Evolutionary conservation across 208 protist genomes (phyloP), one percentile per base, ranked within the genome.

Genomic region (Leishmania turanica): DNA sequence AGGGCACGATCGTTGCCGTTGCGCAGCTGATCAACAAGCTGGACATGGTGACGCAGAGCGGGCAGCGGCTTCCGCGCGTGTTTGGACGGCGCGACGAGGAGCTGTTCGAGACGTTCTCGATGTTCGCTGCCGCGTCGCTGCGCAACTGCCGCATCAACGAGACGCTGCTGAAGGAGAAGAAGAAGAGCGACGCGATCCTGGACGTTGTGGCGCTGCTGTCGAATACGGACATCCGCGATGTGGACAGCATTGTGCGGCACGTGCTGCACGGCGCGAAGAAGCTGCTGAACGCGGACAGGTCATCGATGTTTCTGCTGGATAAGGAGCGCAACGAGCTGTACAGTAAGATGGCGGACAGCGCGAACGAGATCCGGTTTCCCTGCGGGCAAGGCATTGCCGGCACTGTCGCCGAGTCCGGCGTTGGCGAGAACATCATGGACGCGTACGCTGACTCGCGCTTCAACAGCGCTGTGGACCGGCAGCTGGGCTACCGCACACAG

Each of bases 281-380:
- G 77, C 88, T 95, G 72, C 85, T 95, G 68, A 87, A 84, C 78
- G 89, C 89, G 53, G 92, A 96, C 51, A 87, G 92, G 27, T 93
- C 90, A n/a, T 85, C 92, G 40, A 80, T 96, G 83, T 96, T 96
- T 77, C 74, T 96, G 68, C 56, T 96, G 42, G 92, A 96, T 84
- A 94, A 96, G 85, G 92, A 96, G 86, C 92, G 89, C 73, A 96
- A 96, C 77, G 90, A 96, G 77, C 77, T 96, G 84, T 96, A 93
- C 88, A 93, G 89, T 66, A 79, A 83, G 40, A 81, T 97, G 40
- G 93, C 93, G 49, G 91, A 96, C 78, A 93, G 87, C 69, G 86
- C 89, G 65, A 89, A 82, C 60, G 92, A 96, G 85, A 96, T 96
- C 75, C 90, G 92, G 45, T 94, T 96, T 82, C 84, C 92, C n/a